Evolutionary conservation across 2,329 filamentous ascomycete species (phyloP).

Genomic region (Colletotrichum tabaci): DNA sequence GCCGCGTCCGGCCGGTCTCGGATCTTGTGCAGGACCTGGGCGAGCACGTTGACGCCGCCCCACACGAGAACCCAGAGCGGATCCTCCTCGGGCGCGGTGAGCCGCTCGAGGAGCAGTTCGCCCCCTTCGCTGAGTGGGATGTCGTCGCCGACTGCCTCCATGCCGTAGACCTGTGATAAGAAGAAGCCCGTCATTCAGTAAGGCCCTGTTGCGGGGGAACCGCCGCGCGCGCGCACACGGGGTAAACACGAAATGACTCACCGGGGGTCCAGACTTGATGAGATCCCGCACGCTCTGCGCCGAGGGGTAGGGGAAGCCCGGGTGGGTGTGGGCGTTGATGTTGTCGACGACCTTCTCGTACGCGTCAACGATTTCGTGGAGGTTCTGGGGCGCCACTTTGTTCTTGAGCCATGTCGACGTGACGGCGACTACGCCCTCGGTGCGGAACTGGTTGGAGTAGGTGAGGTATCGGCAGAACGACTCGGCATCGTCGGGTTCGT

Average conservation of each 20-base stretch:
- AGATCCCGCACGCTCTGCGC: slow-evolving; percentile 53
- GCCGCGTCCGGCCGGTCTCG: slow-evolving; percentile 51
- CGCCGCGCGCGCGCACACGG: neutral
- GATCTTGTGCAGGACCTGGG: slow-evolving; percentile 61
- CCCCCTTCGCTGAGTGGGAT: slow-evolving; percentile 55
- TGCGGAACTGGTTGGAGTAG: slow-evolving; percentile 63
- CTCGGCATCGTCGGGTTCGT: slow-evolving; percentile 62
- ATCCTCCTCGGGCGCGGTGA: slow-evolving; percentile 48
- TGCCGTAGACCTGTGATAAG: slow-evolving; percentile 50
- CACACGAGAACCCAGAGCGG: slow-evolving; percentile 68
- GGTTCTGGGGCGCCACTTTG: slow-evolving; percentile 58
- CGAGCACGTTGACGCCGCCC: slow-evolving; percentile 68
- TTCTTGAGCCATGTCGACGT: slow-evolving; percentile 62
- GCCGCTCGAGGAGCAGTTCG: slow-evolving; percentile 56
- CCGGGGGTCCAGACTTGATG: slow-evolving; percentile 55
- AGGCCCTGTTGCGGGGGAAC: neutral
- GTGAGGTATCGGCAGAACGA: slow-evolving; percentile 61
- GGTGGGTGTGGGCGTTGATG: slow-evolving; percentile 63
- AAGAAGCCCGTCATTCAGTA: neutral
- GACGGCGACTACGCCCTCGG: slow-evolving; percentile 60
- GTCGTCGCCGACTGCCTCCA: slow-evolving; percentile 50
- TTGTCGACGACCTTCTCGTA: slow-evolving; percentile 62
- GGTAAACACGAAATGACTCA: slow-evolving; percentile 37
- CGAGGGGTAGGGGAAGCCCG: slow-evolving; percentile 58
- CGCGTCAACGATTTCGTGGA: slow-evolving; percentile 59